Evolutionary conservation across 805 yeast genomes (phyloP), one percentile per base, ranked within the genome.

Genomic region (Wickerhamiella kazuoi): DNA sequence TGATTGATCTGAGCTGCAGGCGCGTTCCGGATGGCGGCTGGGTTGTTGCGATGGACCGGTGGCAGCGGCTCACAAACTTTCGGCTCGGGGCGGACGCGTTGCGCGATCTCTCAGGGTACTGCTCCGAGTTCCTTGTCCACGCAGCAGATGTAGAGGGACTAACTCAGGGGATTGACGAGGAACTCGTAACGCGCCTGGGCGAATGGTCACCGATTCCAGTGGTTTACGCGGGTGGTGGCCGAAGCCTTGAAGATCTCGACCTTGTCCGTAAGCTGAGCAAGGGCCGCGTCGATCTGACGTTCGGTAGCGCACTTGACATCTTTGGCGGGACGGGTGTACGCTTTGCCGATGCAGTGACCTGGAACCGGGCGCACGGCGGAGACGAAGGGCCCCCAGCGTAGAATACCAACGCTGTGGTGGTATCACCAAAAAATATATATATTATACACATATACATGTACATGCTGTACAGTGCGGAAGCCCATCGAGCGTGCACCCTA

Each of bases 71-170:
- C 21, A 90, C 99, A 0, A 67, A 68, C 30, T 67, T 75, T 34
- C 68, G 61, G 40, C 63, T 90, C 39, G 64, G 63, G 36, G 55
- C 57, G 37, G 69, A 68, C 20, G 68, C 79, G 21, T 68, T 90
- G 43, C 54, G 50, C 3, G 44, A 57, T 35, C 65, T 90, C 30
- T 59, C 76, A 7, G 41, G 63, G 36, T 81, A 77, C 59, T 82
- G 96, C 50, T 69, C 73, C 46, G 98, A 90, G 60, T 81, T 87
- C 52, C 62, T 90, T 39, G 77, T 90, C 15, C 99, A 90, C 61
- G 98, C 98, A 3, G 99, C 98, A 0, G 98, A 90, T 58, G 97
- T 90, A 3, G 99, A 90, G 59, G 99, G 99, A 0, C 65, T 90
- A 15, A 90, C 98, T 56, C 69, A 73, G 32, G 99, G 99, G 1